Base-by-base conservation (phyloP, 495 filamentous ascomycete species). In the Penicillium mononematosum region DNA sequence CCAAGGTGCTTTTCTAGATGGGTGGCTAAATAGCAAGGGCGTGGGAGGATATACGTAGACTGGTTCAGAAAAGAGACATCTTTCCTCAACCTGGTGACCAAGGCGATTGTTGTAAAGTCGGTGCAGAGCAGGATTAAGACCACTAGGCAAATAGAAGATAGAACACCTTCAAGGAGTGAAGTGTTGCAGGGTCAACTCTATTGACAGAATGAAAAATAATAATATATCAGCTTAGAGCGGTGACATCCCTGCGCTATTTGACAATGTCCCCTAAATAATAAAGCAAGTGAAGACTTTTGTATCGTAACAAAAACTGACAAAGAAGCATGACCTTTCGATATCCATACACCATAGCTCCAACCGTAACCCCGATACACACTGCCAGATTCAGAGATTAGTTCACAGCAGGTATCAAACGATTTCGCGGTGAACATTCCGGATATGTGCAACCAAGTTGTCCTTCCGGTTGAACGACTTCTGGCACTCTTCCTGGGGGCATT, bases 391-490 rank as follows among this genome's bases (percentile, higher is more conserved):
- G 4, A 14, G n/a, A 42, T 4, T 4, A 38, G 34, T 29, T 47
- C 14, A 11, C 2, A 29, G 6, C 6, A n/a, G 4, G 4, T 0
- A 12, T 42, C n/a, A 52, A 52, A 29, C 0, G 11, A 2, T 19
- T 22, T 22, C 34, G 3, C 49, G 49, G 12, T 52, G 49, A 25
- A 52, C 46, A 16, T 50, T 43, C 20, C 60, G 58, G n/a, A 60
- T 31, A 43, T 63, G 64, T 2, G 53, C 48, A 11, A 54, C 20
- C 11, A 66, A 16, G 12, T 66, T 63, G 22, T 63, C 57, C 19
- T 59, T 63, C 8, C 64, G 54, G n/a, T 59, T 59, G 24, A 66
- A 66, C 8, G 50, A 9, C 43, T 10, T 56, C 4, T 16, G 16
- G 24, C 60, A 66, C 1, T 54, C 10, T 9, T 12, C 8, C 19